Conservation (phyloP, 768 basidiomycete species). For the Ramaria sp. region DNA sequence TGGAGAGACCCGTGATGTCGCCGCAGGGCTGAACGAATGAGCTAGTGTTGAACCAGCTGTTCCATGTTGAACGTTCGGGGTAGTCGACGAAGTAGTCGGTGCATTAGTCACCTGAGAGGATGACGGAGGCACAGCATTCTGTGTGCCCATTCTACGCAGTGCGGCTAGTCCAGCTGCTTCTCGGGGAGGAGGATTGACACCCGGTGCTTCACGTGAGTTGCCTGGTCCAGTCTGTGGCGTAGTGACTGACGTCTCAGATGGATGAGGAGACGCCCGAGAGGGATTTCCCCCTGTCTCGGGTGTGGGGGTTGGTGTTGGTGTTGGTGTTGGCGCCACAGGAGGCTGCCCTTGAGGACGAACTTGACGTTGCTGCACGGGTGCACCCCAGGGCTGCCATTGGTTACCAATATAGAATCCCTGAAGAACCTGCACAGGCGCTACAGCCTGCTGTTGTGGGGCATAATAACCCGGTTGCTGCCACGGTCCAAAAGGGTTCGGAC, state of each 20-base stretch:
- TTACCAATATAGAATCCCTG: constrained; percentile 14
- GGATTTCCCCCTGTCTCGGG: constrained; percentile 9
- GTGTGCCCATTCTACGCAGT: constrained; percentile 34
- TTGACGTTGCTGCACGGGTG: constrained; percentile 15
- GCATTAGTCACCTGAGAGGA: not conserved
- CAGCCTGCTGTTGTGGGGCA: constrained; percentile 8
- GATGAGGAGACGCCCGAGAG: constrained; percentile 1
- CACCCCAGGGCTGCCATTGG: constrained; percentile 14
- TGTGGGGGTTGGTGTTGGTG: constrained; percentile 23
- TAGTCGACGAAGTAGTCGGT: not conserved
- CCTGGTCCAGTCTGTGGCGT: too few species aligned
- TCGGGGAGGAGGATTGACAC: constrained; percentile 19
- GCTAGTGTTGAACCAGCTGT: constrained; percentile 4
- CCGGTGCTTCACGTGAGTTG: too few species aligned
- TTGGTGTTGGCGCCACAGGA: constrained; percentile 22
- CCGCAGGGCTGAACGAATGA: constrained; percentile 5
- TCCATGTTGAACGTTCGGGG: not conserved
- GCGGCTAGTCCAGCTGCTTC: constrained; percentile 63
- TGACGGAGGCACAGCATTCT: not conserved
- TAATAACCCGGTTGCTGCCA: constrained; percentile 19
- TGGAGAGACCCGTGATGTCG: constrained; percentile 1
- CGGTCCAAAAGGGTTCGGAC: constrained; percentile 21
- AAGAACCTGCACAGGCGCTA: constrained; percentile 10
- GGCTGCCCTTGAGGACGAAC: constrained; percentile 5
- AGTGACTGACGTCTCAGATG: not conserved